These are phyloP conservation scores for Alisma plantagoaquatica DNA, from an alignment of 106 monocot species.

Conservation along the genomic window DNA sequence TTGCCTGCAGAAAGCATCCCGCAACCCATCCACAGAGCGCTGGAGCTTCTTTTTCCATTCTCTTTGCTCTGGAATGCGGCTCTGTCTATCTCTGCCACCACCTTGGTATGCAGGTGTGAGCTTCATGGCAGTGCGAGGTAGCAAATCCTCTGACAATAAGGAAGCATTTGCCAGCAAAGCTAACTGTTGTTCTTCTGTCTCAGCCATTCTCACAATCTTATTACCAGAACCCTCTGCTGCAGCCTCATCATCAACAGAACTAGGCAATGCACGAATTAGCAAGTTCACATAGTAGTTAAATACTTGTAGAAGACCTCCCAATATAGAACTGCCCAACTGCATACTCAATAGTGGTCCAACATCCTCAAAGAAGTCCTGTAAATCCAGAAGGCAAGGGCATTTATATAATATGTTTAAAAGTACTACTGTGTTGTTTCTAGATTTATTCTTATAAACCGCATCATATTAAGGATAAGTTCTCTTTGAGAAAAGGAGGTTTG, in stretches of 20 bases:
- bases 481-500: no score
- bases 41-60: conserved; percentile 95
- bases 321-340: conserved; percentile 76
- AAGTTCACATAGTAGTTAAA: conserved; percentile 76
- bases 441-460: no score
- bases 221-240: conserved; percentile 55
- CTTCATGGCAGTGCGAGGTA: conserved; percentile 81
- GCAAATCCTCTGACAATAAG: conserved; percentile 77
- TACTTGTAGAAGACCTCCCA: conserved; percentile 72
- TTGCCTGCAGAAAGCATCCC: conserved; percentile 80
- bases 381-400: no score
- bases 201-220: conserved; percentile 82
- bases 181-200: conserved; percentile 78
- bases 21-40: conserved; percentile 57
- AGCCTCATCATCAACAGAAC: conserved; percentile 79
- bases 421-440: no score
- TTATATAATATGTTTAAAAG: no score
- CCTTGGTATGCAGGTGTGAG: conserved; percentile 46
- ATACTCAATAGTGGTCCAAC: conserved; percentile 76
- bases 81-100: conserved; percentile 32
- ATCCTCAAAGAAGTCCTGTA: conserved; percentile 94
- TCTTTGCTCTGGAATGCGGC: conserved; percentile 64
- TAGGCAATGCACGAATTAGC: conserved; percentile 76
- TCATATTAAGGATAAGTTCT: no score
- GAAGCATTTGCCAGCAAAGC: conserved; percentile 94